Conservation (phyloP, 768 basidiomycete genomes). For the Agaricus blazei region DNA sequence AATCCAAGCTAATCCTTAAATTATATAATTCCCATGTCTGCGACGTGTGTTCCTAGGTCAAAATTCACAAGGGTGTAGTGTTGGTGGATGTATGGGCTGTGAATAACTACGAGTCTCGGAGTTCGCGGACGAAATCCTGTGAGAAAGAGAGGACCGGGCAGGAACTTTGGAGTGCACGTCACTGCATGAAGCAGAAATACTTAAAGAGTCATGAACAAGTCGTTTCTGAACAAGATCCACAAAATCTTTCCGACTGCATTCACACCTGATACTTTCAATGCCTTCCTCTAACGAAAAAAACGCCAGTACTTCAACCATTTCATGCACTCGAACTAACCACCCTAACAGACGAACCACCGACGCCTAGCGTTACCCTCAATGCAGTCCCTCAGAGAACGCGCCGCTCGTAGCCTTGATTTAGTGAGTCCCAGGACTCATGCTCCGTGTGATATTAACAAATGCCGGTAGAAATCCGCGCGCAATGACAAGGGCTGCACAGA, state of each 20-base stretch:
- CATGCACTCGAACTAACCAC: not conserved
- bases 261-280: not conserved
- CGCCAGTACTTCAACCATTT: not conserved
- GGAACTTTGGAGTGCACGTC: not conserved
- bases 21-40: not conserved
- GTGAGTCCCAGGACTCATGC: not conserved
- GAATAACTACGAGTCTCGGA: not conserved
- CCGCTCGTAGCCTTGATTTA: not conserved
- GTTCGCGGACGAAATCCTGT: slow-evolving; percentile 3
- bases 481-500: not conserved
- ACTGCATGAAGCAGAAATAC: slow-evolving; percentile 4
- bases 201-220: not conserved
- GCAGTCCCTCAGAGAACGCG: slow-evolving; percentile 1
- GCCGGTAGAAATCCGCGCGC: not conserved
- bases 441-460: not conserved
- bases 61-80: not conserved
- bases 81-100: not conserved
- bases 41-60: not conserved
- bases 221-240: not conserved
- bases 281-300: not conserved
- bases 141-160: slow-evolving; percentile 6
- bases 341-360: not conserved
- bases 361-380: not conserved
- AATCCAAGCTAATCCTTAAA: not conserved
- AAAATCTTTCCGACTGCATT: not conserved